These are phyloP conservation scores for Lachnellula subtilissima DNA, from an alignment of 2,329 filamentous ascomycete species.

Conservation along the genomic window DNA sequence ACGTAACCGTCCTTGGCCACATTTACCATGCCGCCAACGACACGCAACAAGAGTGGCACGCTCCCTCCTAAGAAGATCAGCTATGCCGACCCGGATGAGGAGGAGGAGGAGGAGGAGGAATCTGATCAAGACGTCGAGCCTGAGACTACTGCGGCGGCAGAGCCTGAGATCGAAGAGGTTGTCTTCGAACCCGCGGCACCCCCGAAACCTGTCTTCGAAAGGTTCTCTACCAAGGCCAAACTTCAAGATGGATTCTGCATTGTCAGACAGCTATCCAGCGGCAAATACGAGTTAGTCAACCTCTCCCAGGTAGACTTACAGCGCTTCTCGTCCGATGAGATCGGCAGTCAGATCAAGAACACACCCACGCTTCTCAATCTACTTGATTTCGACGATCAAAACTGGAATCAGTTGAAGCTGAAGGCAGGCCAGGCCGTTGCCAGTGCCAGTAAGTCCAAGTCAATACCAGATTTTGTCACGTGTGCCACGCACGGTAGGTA, in stretches of 20 bases:
- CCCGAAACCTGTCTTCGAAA: slow-evolving; percentile 8
- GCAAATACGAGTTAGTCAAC: slow-evolving; percentile 18
- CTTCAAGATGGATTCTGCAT: slow-evolving; percentile 17
- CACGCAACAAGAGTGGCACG: neutral
- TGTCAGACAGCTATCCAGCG: slow-evolving; percentile 11
- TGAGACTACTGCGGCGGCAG: neutral
- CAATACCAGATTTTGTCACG: neutral
- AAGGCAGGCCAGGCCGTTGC: slow-evolving; percentile 13
- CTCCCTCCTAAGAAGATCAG: neutral
- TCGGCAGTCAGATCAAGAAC: slow-evolving; percentile 9
- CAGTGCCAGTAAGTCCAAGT: slow-evolving; percentile 12
- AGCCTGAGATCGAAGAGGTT: neutral
- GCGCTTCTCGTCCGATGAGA: slow-evolving; percentile 13
- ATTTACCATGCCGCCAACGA: no score
- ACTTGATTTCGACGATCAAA: slow-evolving; percentile 5
- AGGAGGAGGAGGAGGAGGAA: neutral
- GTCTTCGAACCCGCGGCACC: neutral
- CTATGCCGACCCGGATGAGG: neutral
- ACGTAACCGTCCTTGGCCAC: no score
- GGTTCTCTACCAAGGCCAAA: slow-evolving; percentile 9
- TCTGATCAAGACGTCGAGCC: neutral
- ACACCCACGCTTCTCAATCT: slow-evolving; percentile 1
- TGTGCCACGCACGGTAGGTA: neutral
- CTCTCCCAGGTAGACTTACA: slow-evolving; percentile 6
- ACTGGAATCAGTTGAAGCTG: slow-evolving; percentile 7